Evolutionary conservation across 2,329 filamentous ascomycete species (phyloP).

Genomic region (Xylaria digitata): DNA sequence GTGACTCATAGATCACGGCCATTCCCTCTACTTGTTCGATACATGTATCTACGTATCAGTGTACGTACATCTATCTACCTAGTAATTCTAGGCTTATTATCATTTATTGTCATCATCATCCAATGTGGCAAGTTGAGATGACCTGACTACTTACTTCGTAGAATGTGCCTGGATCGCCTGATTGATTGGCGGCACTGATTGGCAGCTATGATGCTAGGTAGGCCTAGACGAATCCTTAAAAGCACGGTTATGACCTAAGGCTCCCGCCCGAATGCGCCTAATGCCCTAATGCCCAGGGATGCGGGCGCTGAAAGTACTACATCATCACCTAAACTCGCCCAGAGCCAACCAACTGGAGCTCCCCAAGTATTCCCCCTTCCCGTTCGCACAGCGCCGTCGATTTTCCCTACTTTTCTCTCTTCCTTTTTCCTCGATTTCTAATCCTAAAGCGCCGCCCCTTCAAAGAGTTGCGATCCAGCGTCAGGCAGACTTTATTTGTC

Average conservation of each 20-base stretch:
- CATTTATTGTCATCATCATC: conserved; percentile 16
- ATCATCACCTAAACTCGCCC: conserved; percentile 33
- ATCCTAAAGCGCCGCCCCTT: conserved; percentile 12
- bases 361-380: conserved; percentile 32
- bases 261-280: conserved; percentile 23
- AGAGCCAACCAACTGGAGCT: conserved; percentile 12
- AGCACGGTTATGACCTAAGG: conserved; percentile 36
- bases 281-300: conserved; percentile 8
- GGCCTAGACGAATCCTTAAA: conserved; percentile 20
- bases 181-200: conserved; percentile 29
- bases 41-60: not conserved
- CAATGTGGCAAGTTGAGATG: conserved; percentile 16
- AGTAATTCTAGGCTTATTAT: conserved; percentile 3
- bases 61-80: not conserved
- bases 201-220: conserved; percentile 28
- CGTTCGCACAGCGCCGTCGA: conserved; percentile 31
- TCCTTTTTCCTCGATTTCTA: conserved; percentile 28
- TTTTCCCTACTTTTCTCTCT: conserved; percentile 36
- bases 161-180: conserved; percentile 16
- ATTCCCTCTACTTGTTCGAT: not conserved
- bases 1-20: conserved; percentile 17
- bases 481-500: conserved; percentile 24
- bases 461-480: conserved; percentile 24
- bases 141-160: conserved; percentile 8
- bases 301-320: conserved; percentile 36